Conservation (phyloP, 495 filamentous ascomycete genomes). For the Venustampulla echinocandica region DNA sequence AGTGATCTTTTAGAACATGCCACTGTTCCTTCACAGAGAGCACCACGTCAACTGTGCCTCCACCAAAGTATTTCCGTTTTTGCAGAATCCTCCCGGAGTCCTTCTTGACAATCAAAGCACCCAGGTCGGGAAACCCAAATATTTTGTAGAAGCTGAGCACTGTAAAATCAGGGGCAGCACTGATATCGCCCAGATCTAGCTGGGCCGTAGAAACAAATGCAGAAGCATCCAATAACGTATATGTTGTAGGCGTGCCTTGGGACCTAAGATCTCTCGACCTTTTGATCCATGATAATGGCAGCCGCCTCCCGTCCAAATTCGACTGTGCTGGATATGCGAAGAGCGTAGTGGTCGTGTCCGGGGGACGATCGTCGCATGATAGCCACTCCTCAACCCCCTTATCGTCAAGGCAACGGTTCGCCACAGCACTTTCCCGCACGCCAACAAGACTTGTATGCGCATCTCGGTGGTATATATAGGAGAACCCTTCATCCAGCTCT, state of each 20-base stretch:
- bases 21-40: constrained; percentile 53
- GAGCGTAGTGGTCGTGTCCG: constrained; percentile 26
- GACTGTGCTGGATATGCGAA: constrained; percentile 89
- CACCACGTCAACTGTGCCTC: constrained; percentile 87
- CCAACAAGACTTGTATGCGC: constrained; percentile 86
- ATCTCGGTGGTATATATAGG: constrained; percentile 75
- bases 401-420: constrained; percentile 60
- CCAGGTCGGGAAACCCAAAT: constrained; percentile 90
- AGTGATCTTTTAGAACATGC: constrained; percentile 62
- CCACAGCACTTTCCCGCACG: constrained; percentile 59
- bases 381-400: constrained; percentile 64
- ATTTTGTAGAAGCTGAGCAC: constrained; percentile 94
- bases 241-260: constrained; percentile 29
- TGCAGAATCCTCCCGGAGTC: constrained; percentile 52
- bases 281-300: constrained; percentile 62
- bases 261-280: constrained; percentile 33
- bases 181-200: constrained; percentile 56
- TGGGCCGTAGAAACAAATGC: constrained; percentile 69
- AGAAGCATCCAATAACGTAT: constrained; percentile 86
- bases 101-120: constrained; percentile 76
- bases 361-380: constrained; percentile 2
- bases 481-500: constrained; percentile 56
- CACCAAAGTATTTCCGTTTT: constrained; percentile 74
- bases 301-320: constrained; percentile 81
- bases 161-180: constrained; percentile 71